Evolutionary conservation across 108 stramenopile genomes (phyloP).

Genomic region (Cyclotella atomus): DNA sequence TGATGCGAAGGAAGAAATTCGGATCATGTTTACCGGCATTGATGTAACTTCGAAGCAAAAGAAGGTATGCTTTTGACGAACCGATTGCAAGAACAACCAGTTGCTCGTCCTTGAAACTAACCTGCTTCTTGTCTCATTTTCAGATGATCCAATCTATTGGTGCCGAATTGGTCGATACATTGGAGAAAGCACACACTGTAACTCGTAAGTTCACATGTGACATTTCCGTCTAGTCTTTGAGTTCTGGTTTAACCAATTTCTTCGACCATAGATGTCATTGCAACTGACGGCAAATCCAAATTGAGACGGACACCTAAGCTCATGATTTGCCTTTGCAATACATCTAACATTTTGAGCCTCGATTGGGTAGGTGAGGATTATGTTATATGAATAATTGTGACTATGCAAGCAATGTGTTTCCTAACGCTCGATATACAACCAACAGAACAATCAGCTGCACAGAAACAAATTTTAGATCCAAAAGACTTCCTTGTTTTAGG

Average conservation of each 20-base stretch:
- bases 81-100: neutral
- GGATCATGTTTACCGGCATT: constrained; percentile 49
- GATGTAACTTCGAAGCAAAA: constrained; percentile 17
- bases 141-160: constrained; percentile 61
- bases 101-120: neutral
- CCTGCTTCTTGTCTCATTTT: neutral
- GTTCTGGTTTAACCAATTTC: neutral
- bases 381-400: neutral
- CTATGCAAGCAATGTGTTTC: neutral
- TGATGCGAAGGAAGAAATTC: neutral
- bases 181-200: constrained; percentile 55
- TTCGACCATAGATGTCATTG: constrained; percentile 47
- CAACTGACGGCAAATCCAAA: constrained; percentile 40
- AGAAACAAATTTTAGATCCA: constrained; percentile 28
- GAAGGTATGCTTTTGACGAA: constrained; percentile 3
- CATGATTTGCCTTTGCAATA: constrained; percentile 63
- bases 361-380: constrained; percentile 43
- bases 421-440: neutral
- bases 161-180: constrained; percentile 50
- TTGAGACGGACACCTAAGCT: constrained; percentile 70
- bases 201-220: constrained; percentile 29
- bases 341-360: constrained; percentile 53
- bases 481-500: constrained; percentile 45
- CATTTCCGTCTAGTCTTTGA: neutral
- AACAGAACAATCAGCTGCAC: constrained; percentile 40